A percentile compares a stretch with the other conserved stretches of the same genome.
phyloP scores from a whole-genome alignment of 306 rosid species.

The Lagenaria siceraria region DNA sequence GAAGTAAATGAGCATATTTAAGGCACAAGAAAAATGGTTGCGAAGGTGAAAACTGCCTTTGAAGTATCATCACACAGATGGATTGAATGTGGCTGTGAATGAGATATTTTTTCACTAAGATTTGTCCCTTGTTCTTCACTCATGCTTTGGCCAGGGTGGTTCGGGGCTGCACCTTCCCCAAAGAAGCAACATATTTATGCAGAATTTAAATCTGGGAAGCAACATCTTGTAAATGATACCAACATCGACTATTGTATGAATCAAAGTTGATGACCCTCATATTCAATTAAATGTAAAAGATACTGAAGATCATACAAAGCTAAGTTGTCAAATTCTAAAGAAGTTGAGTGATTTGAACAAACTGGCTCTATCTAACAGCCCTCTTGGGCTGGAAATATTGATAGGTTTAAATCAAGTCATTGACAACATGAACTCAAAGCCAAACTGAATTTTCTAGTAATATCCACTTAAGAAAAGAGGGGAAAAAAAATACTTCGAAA shows the following conservation, averaged over 20 bases:
- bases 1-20: not conserved
- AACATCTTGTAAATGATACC: not conserved
- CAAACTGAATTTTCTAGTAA: not conserved
- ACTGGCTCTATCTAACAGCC: not conserved
- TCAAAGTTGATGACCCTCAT: not conserved
- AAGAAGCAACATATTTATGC: not conserved
- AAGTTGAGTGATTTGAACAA: constrained; percentile 1
- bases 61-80: not conserved
- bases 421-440: constrained; percentile 1
- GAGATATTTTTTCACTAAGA: not conserved
- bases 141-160: not conserved
- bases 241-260: not conserved
- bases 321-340: not conserved
- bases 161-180: not conserved
- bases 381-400: not conserved
- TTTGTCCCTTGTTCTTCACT: not conserved
- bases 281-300: not conserved
- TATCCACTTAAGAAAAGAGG: not conserved
- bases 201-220: not conserved
- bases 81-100: not conserved
- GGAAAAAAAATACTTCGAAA: not conserved
- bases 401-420: not conserved
- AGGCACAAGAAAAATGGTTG: not conserved
- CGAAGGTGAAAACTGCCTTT: not conserved
- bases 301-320: not conserved